Evolutionary conservation across 441 rosid genomes (phyloP).

Genomic region (Pelargonium australe): DNA sequence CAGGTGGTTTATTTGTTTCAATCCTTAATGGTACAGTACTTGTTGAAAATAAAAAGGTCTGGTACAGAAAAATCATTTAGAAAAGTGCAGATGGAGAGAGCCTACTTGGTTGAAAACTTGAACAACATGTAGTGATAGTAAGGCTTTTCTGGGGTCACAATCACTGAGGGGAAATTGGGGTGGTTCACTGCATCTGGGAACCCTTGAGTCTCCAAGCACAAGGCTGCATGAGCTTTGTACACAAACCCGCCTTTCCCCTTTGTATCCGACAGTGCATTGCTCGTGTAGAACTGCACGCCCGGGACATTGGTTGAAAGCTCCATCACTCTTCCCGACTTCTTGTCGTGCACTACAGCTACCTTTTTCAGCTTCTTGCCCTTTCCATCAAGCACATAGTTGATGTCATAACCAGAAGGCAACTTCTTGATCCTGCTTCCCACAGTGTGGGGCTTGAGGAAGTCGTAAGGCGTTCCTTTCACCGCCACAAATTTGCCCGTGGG

Average conservation of each 20-base stretch:
- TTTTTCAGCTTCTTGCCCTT: conserved; percentile 28
- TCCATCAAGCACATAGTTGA: conserved; percentile 57
- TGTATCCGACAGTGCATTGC: conserved; percentile 36
- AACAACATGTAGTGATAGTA: conserved; percentile 59
- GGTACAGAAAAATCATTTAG: too few species aligned
- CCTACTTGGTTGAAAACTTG: conserved; percentile 36
- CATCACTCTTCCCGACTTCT: conserved; percentile 59
- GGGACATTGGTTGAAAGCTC: conserved; percentile 57
- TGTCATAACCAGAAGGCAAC: conserved; percentile 63
- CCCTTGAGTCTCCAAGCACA: conserved; percentile 78
- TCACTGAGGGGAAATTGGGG: conserved; percentile 62
- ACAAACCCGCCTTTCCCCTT: conserved; percentile 66
- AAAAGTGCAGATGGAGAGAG: too few species aligned
- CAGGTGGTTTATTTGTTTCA: too few species aligned
- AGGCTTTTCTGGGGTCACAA: conserved; percentile 39
- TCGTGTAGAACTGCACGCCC: conserved; percentile 76
- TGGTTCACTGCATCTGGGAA: conserved; percentile 65
- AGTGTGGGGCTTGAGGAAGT: conserved; percentile 45
- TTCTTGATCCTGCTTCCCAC: conserved; percentile 45
- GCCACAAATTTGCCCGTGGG: conserved; percentile 57
- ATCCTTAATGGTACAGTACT: too few species aligned
- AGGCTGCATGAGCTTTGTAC: conserved; percentile 50
- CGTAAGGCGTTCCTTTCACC: conserved; percentile 73
- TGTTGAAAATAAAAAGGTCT: too few species aligned
- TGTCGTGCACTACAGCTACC: conserved; percentile 50